A percentile compares a stretch with the other conserved stretches of the same genome.
These are phyloP conservation scores for Blepharisma undulans DNA, from an alignment of 169 alveolate species.

Conservation along the genomic window DNA sequence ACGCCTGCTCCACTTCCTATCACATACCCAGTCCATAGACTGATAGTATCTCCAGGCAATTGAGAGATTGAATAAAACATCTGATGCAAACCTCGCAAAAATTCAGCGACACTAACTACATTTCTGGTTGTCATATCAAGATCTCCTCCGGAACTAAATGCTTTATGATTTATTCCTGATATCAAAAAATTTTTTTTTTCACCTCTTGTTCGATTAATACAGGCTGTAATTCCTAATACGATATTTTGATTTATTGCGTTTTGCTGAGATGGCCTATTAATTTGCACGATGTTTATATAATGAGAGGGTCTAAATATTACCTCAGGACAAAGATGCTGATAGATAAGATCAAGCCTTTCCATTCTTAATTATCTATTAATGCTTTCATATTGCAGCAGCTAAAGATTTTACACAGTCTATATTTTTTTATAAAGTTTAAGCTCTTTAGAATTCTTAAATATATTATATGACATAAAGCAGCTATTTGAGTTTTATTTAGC, in stretches of 20 bases:
- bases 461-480: no score
- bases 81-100: constrained; percentile 14
- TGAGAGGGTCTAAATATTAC: background rate
- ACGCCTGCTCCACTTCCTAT: constrained; percentile 93
- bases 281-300: background rate
- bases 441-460: no score
- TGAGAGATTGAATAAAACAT: background rate
- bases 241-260: background rate
- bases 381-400: no score
- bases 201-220: background rate
- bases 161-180: background rate
- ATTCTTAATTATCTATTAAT: background rate
- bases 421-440: no score
- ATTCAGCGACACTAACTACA: background rate
- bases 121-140: background rate
- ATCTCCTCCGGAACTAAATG: constrained; percentile 31
- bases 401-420: no score
- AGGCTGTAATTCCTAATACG: background rate
- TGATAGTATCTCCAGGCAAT: background rate
- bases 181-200: background rate
- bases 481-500: no score
- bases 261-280: background rate
- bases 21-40: constrained; percentile 83
- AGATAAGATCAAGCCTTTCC: background rate
- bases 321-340: background rate